These are phyloP conservation scores for Melampsora larici-populina DNA, from an alignment of 1,284 basidiomycete genomes.

Conservation along the genomic window DNA sequence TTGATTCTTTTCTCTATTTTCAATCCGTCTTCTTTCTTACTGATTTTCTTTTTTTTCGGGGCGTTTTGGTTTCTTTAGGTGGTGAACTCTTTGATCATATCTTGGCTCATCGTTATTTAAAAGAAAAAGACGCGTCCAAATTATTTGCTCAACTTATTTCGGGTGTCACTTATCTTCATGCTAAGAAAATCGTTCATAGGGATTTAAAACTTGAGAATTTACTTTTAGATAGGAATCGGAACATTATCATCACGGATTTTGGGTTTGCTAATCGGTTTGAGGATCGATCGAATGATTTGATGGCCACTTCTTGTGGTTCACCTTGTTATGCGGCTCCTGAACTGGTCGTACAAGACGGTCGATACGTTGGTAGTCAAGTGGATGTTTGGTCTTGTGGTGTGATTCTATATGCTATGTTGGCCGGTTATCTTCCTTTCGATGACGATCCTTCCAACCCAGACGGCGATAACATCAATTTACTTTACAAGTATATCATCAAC, in stretches of 20 bases:
- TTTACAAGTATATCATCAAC: constrained; percentile 98
- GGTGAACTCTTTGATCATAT: constrained; percentile 99
- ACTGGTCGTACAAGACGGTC: constrained; percentile 95
- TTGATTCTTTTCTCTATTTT: constrained; percentile 44
- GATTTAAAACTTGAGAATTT: constrained; percentile 99
- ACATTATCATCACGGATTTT: constrained; percentile 99
- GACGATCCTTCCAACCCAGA: constrained; percentile 98
- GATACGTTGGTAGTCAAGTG: constrained; percentile 96
- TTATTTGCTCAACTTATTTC: constrained; percentile 98
- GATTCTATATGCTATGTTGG: constrained; percentile 98
- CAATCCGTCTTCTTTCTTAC: neutral
- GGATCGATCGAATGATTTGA: constrained; percentile 83
- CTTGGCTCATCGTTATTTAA: constrained; percentile 92
- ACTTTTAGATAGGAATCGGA: constrained; percentile 90
- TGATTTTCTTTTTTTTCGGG: neutral
- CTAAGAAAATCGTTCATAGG: constrained; percentile 98
- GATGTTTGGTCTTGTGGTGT: constrained; percentile 99
- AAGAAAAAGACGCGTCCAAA: constrained; percentile 89
- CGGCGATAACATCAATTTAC: constrained; percentile 98
- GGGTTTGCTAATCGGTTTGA: constrained; percentile 98
- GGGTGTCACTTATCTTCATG: constrained; percentile 97
- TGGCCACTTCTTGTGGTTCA: constrained; percentile 96
- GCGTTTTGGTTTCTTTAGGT: constrained; percentile 57
- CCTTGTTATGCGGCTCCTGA: constrained; percentile 99
- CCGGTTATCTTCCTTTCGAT: constrained; percentile 98